Conservation (phyloP, 129 eudicot species). For the Chrysanthemum lavandulifolium region DNA sequence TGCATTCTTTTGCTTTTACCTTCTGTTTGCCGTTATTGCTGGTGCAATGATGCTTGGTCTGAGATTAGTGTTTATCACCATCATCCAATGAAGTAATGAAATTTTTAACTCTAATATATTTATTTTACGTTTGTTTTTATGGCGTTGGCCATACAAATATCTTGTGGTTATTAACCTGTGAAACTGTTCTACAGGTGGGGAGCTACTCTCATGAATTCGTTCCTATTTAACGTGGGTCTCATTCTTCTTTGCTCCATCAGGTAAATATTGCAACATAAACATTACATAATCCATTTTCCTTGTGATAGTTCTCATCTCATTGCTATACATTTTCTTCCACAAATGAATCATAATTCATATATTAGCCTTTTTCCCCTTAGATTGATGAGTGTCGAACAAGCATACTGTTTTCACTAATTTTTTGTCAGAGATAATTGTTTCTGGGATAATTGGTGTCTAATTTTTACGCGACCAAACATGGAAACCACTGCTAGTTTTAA, state of each 20-base stretch:
- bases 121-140: background rate
- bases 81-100: constrained; percentile 89
- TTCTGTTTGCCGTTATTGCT: constrained; percentile 86
- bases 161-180: constrained; percentile 11
- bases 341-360: background rate
- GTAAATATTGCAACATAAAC: constrained; percentile 29
- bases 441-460: no score
- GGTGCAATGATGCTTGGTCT: constrained; percentile 98
- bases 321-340: background rate
- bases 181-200: constrained; percentile 74
- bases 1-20: constrained; percentile 97
- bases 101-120: background rate
- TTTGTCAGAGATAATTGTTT: no score
- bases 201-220: constrained; percentile 97
- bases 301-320: background rate
- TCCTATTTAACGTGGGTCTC: constrained; percentile 92
- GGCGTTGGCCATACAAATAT: background rate
- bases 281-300: background rate
- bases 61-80: constrained; percentile 84
- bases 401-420: background rate
- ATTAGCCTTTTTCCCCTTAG: background rate
- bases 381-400: background rate
- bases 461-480: no score
- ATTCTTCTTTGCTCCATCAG: constrained; percentile 99
- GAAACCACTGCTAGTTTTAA: no score